Conservation (phyloP, 345 rosid genomes). For the Kernera saxatilis region DNA sequence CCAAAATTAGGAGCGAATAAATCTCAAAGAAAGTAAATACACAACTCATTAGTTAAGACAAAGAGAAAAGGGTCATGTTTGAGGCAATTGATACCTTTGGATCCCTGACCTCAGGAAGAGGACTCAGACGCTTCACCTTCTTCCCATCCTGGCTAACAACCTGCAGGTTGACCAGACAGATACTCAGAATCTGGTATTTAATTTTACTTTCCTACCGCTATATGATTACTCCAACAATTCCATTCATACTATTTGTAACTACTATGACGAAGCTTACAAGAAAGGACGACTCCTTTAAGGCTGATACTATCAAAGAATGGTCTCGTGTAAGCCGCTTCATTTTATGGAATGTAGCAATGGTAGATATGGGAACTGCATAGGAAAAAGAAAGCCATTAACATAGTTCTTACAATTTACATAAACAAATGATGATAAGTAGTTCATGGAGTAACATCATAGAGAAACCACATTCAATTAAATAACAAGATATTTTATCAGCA, state of each 20-base stretch:
- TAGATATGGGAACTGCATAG: slow-evolving; percentile 69
- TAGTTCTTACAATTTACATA: not conserved
- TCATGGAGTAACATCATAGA: not conserved
- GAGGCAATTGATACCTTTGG: slow-evolving; percentile 52
- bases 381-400: not conserved
- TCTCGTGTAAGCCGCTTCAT: slow-evolving; percentile 74
- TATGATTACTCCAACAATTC: not conserved
- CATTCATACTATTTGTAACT: not conserved
- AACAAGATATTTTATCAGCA: not conserved
- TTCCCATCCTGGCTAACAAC: slow-evolving; percentile 71
- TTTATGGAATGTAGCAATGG: slow-evolving; percentile 66
- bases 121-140: slow-evolving; percentile 78
- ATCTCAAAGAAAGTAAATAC: not conserved
- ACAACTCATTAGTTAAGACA: not conserved
- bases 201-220: not conserved
- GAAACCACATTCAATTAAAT: not conserved
- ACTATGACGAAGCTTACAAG: slow-evolving; percentile 45
- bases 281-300: slow-evolving; percentile 70
- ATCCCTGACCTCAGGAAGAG: slow-evolving; percentile 57
- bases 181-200: slow-evolving; percentile 4
- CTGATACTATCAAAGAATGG: slow-evolving; percentile 42
- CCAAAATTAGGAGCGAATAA: slow-evolving; percentile 20
- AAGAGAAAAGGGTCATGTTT: not conserved
- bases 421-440: not conserved
- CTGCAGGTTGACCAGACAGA: slow-evolving; percentile 36